A percentile compares a stretch with the other conserved stretches of the same genome.
Evolutionary conservation across 2,329 filamentous ascomycete genomes (phyloP).

Genomic region (Hortaea werneckii): DNA sequence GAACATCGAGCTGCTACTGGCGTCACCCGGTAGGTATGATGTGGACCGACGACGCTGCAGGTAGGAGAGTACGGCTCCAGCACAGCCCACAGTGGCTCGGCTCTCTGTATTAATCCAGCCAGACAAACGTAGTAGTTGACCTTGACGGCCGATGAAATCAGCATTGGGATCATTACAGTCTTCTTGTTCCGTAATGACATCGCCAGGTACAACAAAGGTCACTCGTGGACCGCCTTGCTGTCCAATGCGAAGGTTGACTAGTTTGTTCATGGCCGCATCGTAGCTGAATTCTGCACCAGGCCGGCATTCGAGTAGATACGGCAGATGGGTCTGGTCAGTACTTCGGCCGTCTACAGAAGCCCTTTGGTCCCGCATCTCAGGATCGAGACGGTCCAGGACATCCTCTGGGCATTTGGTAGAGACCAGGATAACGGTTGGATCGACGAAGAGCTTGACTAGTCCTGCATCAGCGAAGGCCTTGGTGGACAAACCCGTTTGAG

Average conservation of each 20-base stretch:
- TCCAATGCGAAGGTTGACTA: conserved; percentile 49
- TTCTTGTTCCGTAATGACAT: conserved; percentile 30
- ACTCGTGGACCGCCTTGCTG: conserved; percentile 38
- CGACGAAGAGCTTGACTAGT: conserved; percentile 50
- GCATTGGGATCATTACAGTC: conserved; percentile 31
- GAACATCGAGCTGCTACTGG: conserved; percentile 45
- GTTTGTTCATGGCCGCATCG: conserved; percentile 54
- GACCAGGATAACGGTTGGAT: conserved; percentile 50
- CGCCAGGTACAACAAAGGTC: conserved; percentile 53
- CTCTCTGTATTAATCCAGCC: conserved; percentile 67
- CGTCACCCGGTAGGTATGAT: conserved; percentile 52
- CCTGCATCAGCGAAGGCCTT: not conserved
- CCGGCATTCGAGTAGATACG: conserved; percentile 56
- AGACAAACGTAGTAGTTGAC: conserved; percentile 57
- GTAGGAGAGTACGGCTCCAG: conserved; percentile 74
- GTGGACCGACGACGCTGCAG: conserved; percentile 58
- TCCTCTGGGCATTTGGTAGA: conserved; percentile 46
- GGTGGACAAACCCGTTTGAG: not conserved
- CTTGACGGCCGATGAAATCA: conserved; percentile 47
- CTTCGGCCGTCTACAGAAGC: conserved; percentile 16
- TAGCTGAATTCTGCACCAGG: conserved; percentile 64
- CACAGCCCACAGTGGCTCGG: conserved; percentile 65
- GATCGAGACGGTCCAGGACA: conserved; percentile 35
- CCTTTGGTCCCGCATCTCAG: conserved; percentile 25
- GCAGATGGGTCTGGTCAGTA: conserved; percentile 41